Evolutionary conservation across 345 rosid genomes (phyloP).

Genomic region (Dipteronia dyeriana): DNA sequence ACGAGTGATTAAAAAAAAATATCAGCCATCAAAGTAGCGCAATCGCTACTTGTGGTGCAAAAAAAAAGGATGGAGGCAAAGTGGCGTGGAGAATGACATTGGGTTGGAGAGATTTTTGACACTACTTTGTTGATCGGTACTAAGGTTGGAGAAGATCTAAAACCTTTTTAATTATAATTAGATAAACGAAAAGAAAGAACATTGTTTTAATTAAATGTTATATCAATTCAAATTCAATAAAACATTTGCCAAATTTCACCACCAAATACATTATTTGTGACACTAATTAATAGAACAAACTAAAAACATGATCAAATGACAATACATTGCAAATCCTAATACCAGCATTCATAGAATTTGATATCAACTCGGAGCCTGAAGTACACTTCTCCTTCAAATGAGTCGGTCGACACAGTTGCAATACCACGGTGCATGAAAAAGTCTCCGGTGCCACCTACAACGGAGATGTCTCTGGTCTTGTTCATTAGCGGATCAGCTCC

Average conservation of each 20-base stretch:
- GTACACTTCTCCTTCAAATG: slow-evolving; percentile 44
- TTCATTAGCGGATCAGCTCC: slow-evolving; percentile 49
- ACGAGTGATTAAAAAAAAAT: too few species aligned
- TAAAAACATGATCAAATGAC: background rate
- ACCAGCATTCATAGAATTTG: slow-evolving; percentile 56
- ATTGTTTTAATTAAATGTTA: background rate
- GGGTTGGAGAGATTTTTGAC: too few species aligned
- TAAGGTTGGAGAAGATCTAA: too few species aligned
- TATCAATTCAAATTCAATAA: background rate
- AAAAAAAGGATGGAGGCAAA: too few species aligned
- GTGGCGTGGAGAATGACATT: too few species aligned
- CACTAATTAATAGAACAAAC: background rate
- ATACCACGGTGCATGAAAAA: slow-evolving; percentile 53
- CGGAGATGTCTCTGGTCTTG: slow-evolving; percentile 45
- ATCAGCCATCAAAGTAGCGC: too few species aligned
- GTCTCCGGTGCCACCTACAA: slow-evolving; percentile 56
- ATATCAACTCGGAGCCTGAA: slow-evolving; percentile 40
- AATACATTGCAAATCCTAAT: background rate
- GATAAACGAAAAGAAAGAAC: too few species aligned
- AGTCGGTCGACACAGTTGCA: slow-evolving; percentile 43
- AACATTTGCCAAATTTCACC: background rate
- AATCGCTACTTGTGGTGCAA: too few species aligned
- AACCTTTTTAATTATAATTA: too few species aligned
- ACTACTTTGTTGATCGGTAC: too few species aligned
- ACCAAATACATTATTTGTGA: background rate